Evolutionary conservation across 768 basidiomycete genomes (phyloP), one percentile per base, ranked within the genome.

Genomic region (Holtermanniella nyarrowii): DNA sequence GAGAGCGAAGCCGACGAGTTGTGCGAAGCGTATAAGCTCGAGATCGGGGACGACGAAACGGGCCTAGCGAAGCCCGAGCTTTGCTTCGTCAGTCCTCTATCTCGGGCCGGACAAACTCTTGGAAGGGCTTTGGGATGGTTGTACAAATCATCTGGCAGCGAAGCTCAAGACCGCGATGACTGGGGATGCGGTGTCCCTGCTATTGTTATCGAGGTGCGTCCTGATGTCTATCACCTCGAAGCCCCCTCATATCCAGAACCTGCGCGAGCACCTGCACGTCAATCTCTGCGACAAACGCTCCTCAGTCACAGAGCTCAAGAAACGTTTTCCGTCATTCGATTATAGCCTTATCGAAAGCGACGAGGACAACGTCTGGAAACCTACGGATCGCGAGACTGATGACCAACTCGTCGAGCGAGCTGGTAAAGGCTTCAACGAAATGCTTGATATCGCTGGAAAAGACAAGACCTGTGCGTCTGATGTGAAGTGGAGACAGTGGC

Each of bases 251-350:
- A 37, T n/a, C n/a, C 7, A 62, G 60, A 53, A 62, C 20, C 45
- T 62, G 12, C 51, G 60, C 26, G 60, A 62, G 54, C 58, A 59
- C 39, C 49, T 62, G n/a, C 58, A 59, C 37, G 58, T 55, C 13
- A 49, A 59, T 42, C 44, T 45, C 39, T 59, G 58, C 46, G 58
- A 62, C 43, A 24, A 37, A 3, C 52, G 60, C 13, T 37, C 27
- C 5, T 26, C 55, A 4, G 23, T 54, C 1, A 21, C 49, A 1
- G 20, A 27, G 10, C 49, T 62, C 11, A 49, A 44, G 26, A 16
- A 26, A 4, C 47, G 48, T 22, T 62, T 59, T 44, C 58, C 60
- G 1, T 46, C 50, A 10, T 59, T 54, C 51, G 50, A 23, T n/a
- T 62, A 52, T 26, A 42, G 49, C 13, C 41, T 23, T n/a, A 40